Evolutionary conservation across 2,329 filamentous ascomycete genomes (phyloP).

Genomic region (Alternaria longipes): DNA sequence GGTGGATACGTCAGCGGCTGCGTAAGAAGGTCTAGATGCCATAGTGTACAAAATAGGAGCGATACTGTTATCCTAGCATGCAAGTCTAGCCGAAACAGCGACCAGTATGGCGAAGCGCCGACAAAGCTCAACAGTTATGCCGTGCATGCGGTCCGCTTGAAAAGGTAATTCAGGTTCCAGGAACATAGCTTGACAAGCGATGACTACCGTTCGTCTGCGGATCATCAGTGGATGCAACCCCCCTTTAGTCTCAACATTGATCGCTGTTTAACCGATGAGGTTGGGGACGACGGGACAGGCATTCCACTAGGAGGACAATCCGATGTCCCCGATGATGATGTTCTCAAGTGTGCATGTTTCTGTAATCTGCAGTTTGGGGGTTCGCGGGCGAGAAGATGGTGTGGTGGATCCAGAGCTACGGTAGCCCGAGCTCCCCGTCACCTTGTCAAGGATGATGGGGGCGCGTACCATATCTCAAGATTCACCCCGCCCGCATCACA

Average conservation of each 20-base stretch:
- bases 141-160: constrained; percentile 13
- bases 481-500: constrained; percentile 22
- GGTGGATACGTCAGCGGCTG: constrained; percentile 26
- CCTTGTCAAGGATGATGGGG: constrained; percentile 26
- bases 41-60: constrained; percentile 8
- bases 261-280: constrained; percentile 1
- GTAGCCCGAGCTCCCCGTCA: constrained; percentile 32
- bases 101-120: constrained; percentile 35
- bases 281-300: neutral
- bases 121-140: constrained; percentile 21
- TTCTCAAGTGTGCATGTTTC: constrained; percentile 19
- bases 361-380: constrained; percentile 16
- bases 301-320: constrained; percentile 15
- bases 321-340: constrained; percentile 28
- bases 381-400: constrained; percentile 20
- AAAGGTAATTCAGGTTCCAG: constrained; percentile 9
- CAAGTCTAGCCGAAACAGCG: constrained; percentile 26
- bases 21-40: constrained; percentile 25
- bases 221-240: neutral
- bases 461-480: constrained; percentile 23
- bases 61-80: constrained; percentile 2
- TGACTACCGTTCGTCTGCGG: constrained; percentile 3
- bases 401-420: constrained; percentile 24
- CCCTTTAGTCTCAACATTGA: constrained; percentile 1
- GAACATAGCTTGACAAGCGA: constrained; percentile 14